Base-by-base conservation (phyloP, 192 early-diverging fungal genomes). In the Coemansia sp. region DNA sequence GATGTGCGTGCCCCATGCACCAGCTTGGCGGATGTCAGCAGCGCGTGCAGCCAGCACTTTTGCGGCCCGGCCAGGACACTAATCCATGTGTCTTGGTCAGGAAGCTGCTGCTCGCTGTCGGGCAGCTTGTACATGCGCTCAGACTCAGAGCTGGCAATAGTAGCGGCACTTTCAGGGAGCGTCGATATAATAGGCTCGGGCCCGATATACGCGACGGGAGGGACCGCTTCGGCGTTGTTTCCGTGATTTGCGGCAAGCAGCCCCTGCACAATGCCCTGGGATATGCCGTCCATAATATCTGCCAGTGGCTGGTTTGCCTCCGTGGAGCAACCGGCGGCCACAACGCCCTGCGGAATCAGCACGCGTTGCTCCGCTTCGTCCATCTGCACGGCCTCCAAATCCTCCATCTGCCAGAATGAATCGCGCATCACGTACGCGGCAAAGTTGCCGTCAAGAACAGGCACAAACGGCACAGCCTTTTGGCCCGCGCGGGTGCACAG, bases 341-440 rank as follows among this genome's bases (percentile, higher is more conserved):
- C 85, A n/a, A 92, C 92, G 35, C 94, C 93, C 50, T 93, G 92
- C 49, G 91, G 81, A 59, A 98, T 90, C 50, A 89, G 87, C 33
- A 92, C 89, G 52, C 95, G 87, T 58, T 88, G 84, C 6, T 88
- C 85, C 8, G 51, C 60, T 16, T 31, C 33, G 54, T 82, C 91
- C 81, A 32, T 32, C 7, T 5, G 10, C 28, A 98, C 87, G 23
- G 91, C 88, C 44, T 86, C 87, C 8, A 96, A 69, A 45, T 95
- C 88, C 64, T 93, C 91, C 22, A 87, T 84, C 78, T 93, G 93
- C 89, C 89, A 90, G 24, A 90, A 80, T 16, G 90, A 86, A 65
- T 96, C 94, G 85, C 90, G 90, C 85, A 95, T 91, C 81, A 96
- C 88, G 89, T 92, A 96, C 46, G 89, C 83, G 65, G 89, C 91